phyloP scores from a whole-genome alignment of 192 early-diverging fungal genomes.

The Gryganskiella cystojenkinii region DNA sequence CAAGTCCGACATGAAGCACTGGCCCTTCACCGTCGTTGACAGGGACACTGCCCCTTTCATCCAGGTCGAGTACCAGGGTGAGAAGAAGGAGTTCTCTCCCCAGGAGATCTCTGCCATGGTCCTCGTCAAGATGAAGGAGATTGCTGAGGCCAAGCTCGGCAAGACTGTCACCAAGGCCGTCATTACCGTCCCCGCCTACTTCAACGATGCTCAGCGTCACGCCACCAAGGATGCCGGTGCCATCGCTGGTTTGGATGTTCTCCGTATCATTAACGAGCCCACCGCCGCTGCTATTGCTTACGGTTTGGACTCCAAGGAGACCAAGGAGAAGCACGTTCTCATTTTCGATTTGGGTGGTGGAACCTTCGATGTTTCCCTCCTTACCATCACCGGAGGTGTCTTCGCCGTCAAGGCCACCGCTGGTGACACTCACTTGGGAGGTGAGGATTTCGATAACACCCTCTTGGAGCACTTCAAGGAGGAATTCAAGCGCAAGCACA shows the following conservation, averaged over 20 bases:
- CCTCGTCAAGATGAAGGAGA: slow-evolving; percentile 89
- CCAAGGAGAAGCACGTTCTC: slow-evolving; percentile 81
- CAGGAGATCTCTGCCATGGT: slow-evolving; percentile 99
- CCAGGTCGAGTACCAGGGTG: slow-evolving; percentile 88
- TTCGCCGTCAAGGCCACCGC: slow-evolving; percentile 88
- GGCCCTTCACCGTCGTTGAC: slow-evolving; percentile 86
- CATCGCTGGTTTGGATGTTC: slow-evolving; percentile 65
- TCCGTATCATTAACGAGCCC: slow-evolving; percentile 89
- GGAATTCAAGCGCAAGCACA: slow-evolving; percentile 91
- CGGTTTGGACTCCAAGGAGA: slow-evolving; percentile 83
- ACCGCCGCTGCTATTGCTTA: slow-evolving; percentile 91
- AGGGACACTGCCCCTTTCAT: slow-evolving; percentile 79
- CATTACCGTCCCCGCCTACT: slow-evolving; percentile 97
- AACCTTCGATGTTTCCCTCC: slow-evolving; percentile 90
- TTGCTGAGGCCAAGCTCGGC: slow-evolving; percentile 69
- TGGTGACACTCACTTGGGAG: slow-evolving; percentile 89
- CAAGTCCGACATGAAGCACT: slow-evolving; percentile 85
- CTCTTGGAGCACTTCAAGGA: slow-evolving; percentile 94
- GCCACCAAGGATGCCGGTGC: slow-evolving; percentile 93
- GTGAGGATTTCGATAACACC: slow-evolving; percentile 88
- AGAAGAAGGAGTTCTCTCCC: slow-evolving; percentile 83
- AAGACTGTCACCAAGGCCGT: slow-evolving; percentile 90
- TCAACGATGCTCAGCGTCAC: slow-evolving; percentile 94
- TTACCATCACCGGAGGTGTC: slow-evolving; percentile 81
- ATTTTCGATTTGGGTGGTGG: slow-evolving; percentile 90